Conservation (phyloP, 257 asterid genomes). For the Cynanchum wilfordii region DNA sequence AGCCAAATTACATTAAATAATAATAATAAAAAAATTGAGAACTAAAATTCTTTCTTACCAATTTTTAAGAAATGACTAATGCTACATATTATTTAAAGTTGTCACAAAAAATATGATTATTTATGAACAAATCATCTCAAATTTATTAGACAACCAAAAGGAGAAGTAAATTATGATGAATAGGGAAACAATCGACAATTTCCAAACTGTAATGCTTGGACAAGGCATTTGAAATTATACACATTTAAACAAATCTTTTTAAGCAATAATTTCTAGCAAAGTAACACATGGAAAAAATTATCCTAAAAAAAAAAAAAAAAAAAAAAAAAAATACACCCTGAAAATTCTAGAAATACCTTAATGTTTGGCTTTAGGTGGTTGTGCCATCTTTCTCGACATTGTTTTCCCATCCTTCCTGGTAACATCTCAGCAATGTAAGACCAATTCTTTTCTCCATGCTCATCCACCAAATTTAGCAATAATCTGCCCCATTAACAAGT, state of each 20-base stretch:
- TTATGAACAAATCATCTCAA: background rate
- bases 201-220: background rate
- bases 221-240: background rate
- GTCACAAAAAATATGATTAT: background rate
- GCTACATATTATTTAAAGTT: too few relatives aligned
- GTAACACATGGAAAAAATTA: background rate
- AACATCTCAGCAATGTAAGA: constrained; percentile 60
- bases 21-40: too few relatives aligned
- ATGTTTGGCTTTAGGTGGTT: constrained; percentile 76
- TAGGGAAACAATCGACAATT: background rate
- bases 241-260: background rate
- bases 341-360: constrained; percentile 43
- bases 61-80: too few relatives aligned
- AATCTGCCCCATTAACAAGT: background rate
- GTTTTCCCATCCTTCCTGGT: constrained; percentile 68
- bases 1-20: too few relatives aligned
- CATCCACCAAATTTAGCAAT: constrained; percentile 53
- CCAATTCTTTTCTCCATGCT: constrained; percentile 68
- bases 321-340: too few relatives aligned
- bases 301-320: too few relatives aligned
- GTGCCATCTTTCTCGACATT: constrained; percentile 85
- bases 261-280: background rate
- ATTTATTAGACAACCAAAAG: background rate
- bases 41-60: too few relatives aligned
- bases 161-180: background rate